A percentile compares a stretch with the other conserved stretches of the same genome.
Evolutionary conservation across 768 basidiomycete species (phyloP).

Genomic region (Tephrocybe sp.): DNA sequence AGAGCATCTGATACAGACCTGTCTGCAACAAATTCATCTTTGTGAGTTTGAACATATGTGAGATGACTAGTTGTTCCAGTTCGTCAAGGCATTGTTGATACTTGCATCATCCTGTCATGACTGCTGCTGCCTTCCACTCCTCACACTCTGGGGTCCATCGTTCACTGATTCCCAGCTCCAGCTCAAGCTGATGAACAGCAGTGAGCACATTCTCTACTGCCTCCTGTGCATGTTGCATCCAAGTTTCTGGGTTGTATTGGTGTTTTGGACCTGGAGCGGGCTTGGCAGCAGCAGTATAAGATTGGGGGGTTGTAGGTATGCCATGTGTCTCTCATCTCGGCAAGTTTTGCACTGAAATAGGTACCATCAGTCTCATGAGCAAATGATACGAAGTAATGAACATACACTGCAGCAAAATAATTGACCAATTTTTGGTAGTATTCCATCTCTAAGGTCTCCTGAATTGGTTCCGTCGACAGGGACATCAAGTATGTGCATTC

Average conservation of each 20-base stretch:
- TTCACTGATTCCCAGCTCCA: neutral
- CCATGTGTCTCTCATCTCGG: neutral
- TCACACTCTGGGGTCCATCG: neutral
- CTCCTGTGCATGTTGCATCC: neutral
- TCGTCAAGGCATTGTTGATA: neutral
- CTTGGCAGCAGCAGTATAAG: neutral
- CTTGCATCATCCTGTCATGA: neutral
- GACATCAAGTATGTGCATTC: neutral
- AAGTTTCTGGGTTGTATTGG: neutral
- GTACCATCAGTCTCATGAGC: neutral
- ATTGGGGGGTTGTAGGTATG: neutral
- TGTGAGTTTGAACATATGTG: neutral
- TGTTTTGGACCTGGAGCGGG: neutral
- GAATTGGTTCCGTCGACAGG: slow-evolving; percentile 4
- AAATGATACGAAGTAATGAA: neutral
- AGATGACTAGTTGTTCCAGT: neutral
- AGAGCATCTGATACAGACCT: neutral
- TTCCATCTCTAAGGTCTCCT: neutral
- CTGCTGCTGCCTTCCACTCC: neutral
- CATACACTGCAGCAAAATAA: neutral
- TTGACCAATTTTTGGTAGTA: slow-evolving; percentile 1
- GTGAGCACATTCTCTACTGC: neutral
- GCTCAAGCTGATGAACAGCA: neutral
- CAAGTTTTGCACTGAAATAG: neutral
- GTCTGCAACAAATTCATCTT: neutral